Percentiles rank a stretch among this genome's conserved stretches.
Conservation (phyloP, 2,329 filamentous ascomycete species). For the Simplicillium sp. region DNA sequence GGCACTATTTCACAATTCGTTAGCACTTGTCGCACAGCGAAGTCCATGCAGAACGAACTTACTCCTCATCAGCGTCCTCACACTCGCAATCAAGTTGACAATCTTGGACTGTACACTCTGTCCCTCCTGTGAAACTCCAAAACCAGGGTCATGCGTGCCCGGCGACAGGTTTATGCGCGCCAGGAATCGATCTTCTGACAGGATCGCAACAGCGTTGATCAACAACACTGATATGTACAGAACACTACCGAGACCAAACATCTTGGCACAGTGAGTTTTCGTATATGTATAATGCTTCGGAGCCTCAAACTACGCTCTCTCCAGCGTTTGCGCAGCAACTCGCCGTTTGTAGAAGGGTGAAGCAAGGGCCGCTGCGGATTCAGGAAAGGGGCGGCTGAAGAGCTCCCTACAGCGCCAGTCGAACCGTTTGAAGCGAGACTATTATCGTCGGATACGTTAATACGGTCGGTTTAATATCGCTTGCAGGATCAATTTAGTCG, state of each 20-base stretch:
- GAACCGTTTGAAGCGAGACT: too few relatives aligned
- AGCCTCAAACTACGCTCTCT: neutral
- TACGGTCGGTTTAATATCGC: too few relatives aligned
- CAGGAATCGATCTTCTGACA: slow-evolving; percentile 82
- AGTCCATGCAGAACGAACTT: slow-evolving; percentile 24
- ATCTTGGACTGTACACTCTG: slow-evolving; percentile 66
- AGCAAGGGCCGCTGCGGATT: too few relatives aligned
- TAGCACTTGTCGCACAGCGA: neutral
- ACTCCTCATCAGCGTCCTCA: slow-evolving; percentile 82
- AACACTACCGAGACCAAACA: slow-evolving; percentile 56
- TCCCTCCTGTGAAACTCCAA: slow-evolving; percentile 56
- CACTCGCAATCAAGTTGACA: slow-evolving; percentile 73
- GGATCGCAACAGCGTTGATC: slow-evolving; percentile 77
- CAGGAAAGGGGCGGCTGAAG: too few relatives aligned
- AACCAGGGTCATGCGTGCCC: slow-evolving; percentile 54
- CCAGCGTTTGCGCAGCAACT: too few relatives aligned
- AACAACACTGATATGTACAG: slow-evolving; percentile 71
- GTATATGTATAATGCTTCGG: neutral
- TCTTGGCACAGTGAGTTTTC: slow-evolving; percentile 15
- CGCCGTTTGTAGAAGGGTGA: too few relatives aligned
- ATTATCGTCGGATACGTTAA: too few relatives aligned
- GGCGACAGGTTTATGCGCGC: slow-evolving; percentile 67
- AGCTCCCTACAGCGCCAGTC: too few relatives aligned
- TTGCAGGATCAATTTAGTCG: too few relatives aligned
- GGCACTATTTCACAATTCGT: slow-evolving; percentile 46